A percentile compares a stretch with the other conserved stretches of the same genome.
These are phyloP conservation scores for Epichloe uncinata DNA, from an alignment of 2,329 filamentous ascomycete genomes.

Conservation along the genomic window DNA sequence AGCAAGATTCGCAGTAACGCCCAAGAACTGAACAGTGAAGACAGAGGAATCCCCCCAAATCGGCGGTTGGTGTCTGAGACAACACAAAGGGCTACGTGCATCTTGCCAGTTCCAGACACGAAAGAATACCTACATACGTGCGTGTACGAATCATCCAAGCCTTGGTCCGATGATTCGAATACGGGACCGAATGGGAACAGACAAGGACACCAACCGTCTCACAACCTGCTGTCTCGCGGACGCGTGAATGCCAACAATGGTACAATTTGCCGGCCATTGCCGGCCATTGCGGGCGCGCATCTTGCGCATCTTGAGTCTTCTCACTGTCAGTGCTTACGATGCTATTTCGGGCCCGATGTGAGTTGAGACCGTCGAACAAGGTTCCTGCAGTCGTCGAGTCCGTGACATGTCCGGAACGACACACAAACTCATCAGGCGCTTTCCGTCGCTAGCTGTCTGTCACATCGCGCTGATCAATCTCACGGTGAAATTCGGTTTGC, in stretches of 20 bases:
- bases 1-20: too few species aligned
- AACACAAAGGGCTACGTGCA: background rate
- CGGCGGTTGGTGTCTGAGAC: background rate
- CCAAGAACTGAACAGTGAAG: background rate
- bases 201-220: background rate
- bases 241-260: background rate
- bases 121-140: background rate
- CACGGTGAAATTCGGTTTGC: background rate
- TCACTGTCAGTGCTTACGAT: background rate
- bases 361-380: background rate
- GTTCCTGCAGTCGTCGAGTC: background rate
- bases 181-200: background rate
- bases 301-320: too few species aligned
- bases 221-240: background rate
- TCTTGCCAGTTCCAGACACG: background rate
- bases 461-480: background rate
- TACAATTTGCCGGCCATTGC: too few species aligned
- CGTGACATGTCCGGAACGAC: background rate
- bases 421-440: background rate
- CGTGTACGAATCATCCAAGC: too few species aligned
- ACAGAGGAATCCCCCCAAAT: background rate
- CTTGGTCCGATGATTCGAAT: background rate
- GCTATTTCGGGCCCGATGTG: background rate
- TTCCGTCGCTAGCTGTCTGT: background rate
- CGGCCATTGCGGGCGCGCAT: too few species aligned